Percentiles rank a stretch among this genome's conserved stretches.
phyloP scores from a whole-genome alignment of 129 eudicot species.

The Artemisia annua region DNA sequence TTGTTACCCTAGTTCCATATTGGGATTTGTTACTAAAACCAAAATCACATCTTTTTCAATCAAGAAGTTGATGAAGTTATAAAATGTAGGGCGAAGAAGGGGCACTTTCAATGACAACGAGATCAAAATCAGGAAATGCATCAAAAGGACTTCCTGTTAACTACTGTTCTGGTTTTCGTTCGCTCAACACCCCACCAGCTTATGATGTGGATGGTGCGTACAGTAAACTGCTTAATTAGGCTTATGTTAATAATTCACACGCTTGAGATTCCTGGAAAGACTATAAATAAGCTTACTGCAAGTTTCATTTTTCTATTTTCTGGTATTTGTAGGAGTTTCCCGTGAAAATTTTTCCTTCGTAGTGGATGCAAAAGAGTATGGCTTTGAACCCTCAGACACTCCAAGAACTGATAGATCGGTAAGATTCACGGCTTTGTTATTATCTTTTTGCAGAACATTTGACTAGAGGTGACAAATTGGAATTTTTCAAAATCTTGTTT shows the following conservation, averaged over 20 bases:
- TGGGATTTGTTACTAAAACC: background rate
- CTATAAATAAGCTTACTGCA: background rate
- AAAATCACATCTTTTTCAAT: background rate
- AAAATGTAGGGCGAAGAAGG: slow-evolving; percentile 93
- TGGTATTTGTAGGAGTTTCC: slow-evolving; percentile 73
- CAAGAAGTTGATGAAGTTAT: slow-evolving; percentile 24
- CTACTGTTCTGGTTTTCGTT: slow-evolving; percentile 97
- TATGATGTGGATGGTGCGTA: slow-evolving; percentile 64
- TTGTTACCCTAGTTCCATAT: slow-evolving; percentile 3
- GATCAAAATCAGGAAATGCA: slow-evolving; percentile 53
- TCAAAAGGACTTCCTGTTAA: slow-evolving; percentile 95
- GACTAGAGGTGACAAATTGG: too few species aligned
- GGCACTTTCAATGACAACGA: slow-evolving; percentile 97
- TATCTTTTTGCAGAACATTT: background rate
- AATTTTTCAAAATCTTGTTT: too few species aligned
- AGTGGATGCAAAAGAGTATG: slow-evolving; percentile 77
- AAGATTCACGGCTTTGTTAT: slow-evolving; percentile 22
- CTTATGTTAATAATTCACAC: slow-evolving; percentile 12
- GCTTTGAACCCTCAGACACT: slow-evolving; percentile 82
- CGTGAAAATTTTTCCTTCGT: slow-evolving; percentile 72
- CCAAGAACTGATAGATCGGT: slow-evolving; percentile 99
- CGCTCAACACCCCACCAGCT: slow-evolving; percentile 49
- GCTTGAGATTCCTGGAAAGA: background rate
- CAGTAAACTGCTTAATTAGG: slow-evolving; percentile 1
- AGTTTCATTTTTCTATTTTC: background rate